These are phyloP conservation scores for Pontederia paniculata DNA, from an alignment of 176 grass and related monocot genomes.

Conservation along the genomic window DNA sequence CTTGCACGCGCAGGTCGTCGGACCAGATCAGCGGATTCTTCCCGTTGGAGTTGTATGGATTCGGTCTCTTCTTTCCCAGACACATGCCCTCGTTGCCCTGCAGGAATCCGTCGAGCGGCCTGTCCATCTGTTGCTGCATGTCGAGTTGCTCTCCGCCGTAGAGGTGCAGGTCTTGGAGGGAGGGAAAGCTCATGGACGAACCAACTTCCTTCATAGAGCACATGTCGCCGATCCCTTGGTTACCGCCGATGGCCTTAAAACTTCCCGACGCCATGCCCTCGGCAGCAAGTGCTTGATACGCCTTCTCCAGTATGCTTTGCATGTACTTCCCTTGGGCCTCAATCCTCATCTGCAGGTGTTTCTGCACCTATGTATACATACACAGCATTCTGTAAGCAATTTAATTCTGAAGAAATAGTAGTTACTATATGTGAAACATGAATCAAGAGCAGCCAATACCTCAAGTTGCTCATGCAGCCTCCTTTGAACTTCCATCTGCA, in stretches of 20 bases:
- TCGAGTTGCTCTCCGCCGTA: slow-evolving; percentile 60
- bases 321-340: slow-evolving; percentile 97
- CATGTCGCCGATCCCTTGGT: slow-evolving; percentile 49
- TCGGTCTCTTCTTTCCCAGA: slow-evolving; percentile 46
- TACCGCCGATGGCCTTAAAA: slow-evolving; percentile 48
- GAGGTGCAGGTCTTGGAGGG: slow-evolving; percentile 72
- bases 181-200: slow-evolving; percentile 49
- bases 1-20: slow-evolving; percentile 33
- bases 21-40: slow-evolving; percentile 77
- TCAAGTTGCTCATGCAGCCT: slow-evolving; percentile 90
- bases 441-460: slow-evolving; percentile 24
- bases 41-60: slow-evolving; percentile 31
- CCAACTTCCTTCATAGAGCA: slow-evolving; percentile 46
- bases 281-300: slow-evolving; percentile 47
- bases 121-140: slow-evolving; percentile 73
- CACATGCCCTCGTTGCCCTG: slow-evolving; percentile 33
- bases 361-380: slow-evolving; percentile 22
- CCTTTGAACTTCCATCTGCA: slow-evolving; percentile 95
- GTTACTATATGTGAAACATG: no score
- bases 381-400: neutral
- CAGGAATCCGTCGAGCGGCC: slow-evolving; percentile 53
- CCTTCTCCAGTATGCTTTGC: slow-evolving; percentile 96
- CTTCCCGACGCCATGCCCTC: slow-evolving; percentile 36
- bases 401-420: no score
- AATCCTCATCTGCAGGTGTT: slow-evolving; percentile 94